Evolutionary conservation across 179 eudicot species (phyloP), one percentile per base, ranked within the genome.

Genomic region (Spergularia azorica): DNA sequence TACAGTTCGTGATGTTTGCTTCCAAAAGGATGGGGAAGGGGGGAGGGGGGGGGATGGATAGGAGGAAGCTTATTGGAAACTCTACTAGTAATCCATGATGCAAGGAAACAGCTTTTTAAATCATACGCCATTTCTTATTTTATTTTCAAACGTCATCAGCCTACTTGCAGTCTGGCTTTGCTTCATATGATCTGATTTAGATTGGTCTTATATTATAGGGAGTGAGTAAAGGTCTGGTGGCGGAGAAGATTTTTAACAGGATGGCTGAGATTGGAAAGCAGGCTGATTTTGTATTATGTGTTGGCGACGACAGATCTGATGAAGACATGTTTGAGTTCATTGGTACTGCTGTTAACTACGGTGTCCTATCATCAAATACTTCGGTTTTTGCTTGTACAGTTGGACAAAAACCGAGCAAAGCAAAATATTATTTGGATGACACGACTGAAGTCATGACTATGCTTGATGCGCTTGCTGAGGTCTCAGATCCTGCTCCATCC

Each of bases 241-340:
- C 97, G 0, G 91, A 87, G 81, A 87, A 86, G 76, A 85, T 92
- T 63, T 86, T 92, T 67, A 73, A 70, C 38, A 87, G 80, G 73
- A 91, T 89, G 96, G 78, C 74, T 9, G 79, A 87, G 80, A 83
- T 76, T 67, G 88, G 88, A 64, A 89, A 80, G 83, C 86, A 83
- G 66, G 96, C 97, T 8, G 95, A 91, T 80, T 92, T 92, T 26
- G 94, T 92, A 39, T 88, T 91, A 2, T 92, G 97, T 70, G 84
- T 92, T 51, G 97, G 97, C 26, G 97, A 92, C 75, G 97, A 92
- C 63, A 70, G 96, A 71, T 92, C 97, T 5, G 97, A 92, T n/a
- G 97, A 92, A 76, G 97, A 92, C 84, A 92, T 92, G 97, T 92
- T 92, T 84, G 97, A 91, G 83, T 86, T 89, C 51, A 89, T 92